Percentiles rank a stretch among this genome's conserved stretches.
Conservation (phyloP, 2,329 filamentous ascomycete species). For the Coniochaeta sp. region DNA sequence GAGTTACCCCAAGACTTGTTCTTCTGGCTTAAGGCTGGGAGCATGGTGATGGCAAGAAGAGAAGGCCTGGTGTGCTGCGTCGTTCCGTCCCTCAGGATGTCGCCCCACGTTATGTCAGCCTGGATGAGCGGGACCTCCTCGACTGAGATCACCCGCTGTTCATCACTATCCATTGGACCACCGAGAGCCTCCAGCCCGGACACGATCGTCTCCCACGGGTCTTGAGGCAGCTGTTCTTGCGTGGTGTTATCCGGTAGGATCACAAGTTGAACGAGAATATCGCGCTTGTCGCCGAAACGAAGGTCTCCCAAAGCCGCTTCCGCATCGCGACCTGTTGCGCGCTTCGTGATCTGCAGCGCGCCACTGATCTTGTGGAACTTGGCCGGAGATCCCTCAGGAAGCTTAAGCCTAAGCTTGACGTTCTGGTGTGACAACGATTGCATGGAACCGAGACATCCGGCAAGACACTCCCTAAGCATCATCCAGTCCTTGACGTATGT, state of each 20-base stretch:
- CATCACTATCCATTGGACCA: constrained; percentile 78
- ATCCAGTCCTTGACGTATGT: constrained; percentile 99
- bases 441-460: constrained; percentile 83
- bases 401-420: constrained; percentile 86
- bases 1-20: constrained; percentile 52
- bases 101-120: constrained; percentile 87
- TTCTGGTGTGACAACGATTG: constrained; percentile 98
- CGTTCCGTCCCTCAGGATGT: constrained; percentile 84
- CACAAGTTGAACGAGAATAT: constrained; percentile 88
- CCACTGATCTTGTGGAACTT: constrained; percentile 99
- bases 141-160: constrained; percentile 74
- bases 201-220: constrained; percentile 95
- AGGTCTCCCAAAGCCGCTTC: constrained; percentile 89
- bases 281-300: constrained; percentile 88
- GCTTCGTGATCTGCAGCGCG: constrained; percentile 91
- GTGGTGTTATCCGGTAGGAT: constrained; percentile 80
- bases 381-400: constrained; percentile 93
- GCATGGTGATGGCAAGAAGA: constrained; percentile 89
- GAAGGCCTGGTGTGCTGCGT: constrained; percentile 83
- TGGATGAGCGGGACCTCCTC: constrained; percentile 95
- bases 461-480: constrained; percentile 96
- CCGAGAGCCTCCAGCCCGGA: constrained; percentile 91
- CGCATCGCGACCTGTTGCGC: constrained; percentile 87
- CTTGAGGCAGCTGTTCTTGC: constrained; percentile 81
- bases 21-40: constrained; percentile 64